Base-by-base conservation (phyloP, 441 rosid genomes). In the Populus trichocarpa region DNA sequence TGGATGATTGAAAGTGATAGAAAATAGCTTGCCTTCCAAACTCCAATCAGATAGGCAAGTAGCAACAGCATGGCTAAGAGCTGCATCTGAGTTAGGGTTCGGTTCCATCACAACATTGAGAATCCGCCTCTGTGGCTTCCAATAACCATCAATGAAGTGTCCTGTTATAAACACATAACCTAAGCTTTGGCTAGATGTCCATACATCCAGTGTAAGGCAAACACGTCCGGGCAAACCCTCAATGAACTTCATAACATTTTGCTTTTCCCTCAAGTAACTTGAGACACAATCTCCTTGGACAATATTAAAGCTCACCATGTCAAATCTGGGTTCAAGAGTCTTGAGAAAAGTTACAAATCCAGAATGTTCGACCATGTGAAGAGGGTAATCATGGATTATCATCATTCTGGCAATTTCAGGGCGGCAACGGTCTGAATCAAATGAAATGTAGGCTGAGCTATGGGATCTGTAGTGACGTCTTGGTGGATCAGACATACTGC, bases 281-380 rank as follows among this genome's bases (percentile, higher is more conserved):
- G 97, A 94, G n/a, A 92, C 84, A 72, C 97, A 92, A 82, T 92
- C 94, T 76, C 94, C 94, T 86, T 90, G 97, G 67, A 90, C 89
- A 13, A 88, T 86, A 83, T 87, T 87, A 82, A 92, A 92, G 82
- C 83, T 88, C 67, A 92, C 81, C 75, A 74, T 73, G 70, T 86
- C 89, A 40, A 92, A 92, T 20, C 83, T 81, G 20, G 97, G 94
- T 79, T 90, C 94, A 81, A 92, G 90, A 84, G 81, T 89, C 83
- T 88, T 87, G 35, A 90, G 89, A 67, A 92, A 92, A 59, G 91
- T 84, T 32, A 86, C 65, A 72, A 92, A 92, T 18, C 92, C 91
- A 16, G 90, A 88, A 83, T 90, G 92, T 79, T 92, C 94, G 67
- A 90, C 93, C 91, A 92, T 92, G 80, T 90, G 97, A 67, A 92